Evolutionary conservation across 371 early-diverging fungal species (phyloP), one percentile per base, ranked within the genome.

Genomic region (Dipsacomyces acuminosporus): DNA sequence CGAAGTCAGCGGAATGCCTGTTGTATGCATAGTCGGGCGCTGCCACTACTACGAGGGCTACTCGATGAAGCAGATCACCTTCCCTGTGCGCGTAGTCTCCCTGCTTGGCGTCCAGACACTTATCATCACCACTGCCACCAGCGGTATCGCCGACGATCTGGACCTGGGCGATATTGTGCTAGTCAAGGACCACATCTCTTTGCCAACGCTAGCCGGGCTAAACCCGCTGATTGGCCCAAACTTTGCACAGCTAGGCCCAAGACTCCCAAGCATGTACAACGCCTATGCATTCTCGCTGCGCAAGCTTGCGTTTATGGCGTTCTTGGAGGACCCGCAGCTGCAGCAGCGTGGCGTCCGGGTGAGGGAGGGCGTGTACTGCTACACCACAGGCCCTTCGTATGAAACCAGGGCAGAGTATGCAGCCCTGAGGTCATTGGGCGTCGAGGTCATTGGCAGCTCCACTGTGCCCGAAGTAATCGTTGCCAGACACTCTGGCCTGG

Each of bases 381-480:
- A 86, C 64, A 89, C 91, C 1, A 74, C 88, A 15, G 97, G 97
- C 0, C 97, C 97, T n/a, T 80, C 80, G n/a, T 94, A 86, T 64
- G 97, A 96, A 67, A 89, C 92, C 19, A 76, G 89, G 54, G 90
- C 93, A 3, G 97, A 96, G 71, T 85, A 87, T 47, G 74, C 90
- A 30, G 84, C 83, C 60, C 73, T 96, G 59, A 75, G 79, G 13
- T 38, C 62, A 0, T 60, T 83, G 44, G 93, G 93, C 34, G 95
- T 83, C 19, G 94, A 94, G 76, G 86, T 83, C 26, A 90, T 96
- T 13, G 96, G 96, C 21, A 92, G 93, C 88, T 86, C 88, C 21
- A 94, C 94, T 9, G 85, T 91, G n/a, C 94, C 94, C 15, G 97
- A 96, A 66, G 90, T 92, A 19, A 74, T 93, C 25, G 83, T 89